These are phyloP conservation scores for Nitzschia sp. DNA, from an alignment of 108 stramenopile genomes.

Conservation along the genomic window DNA sequence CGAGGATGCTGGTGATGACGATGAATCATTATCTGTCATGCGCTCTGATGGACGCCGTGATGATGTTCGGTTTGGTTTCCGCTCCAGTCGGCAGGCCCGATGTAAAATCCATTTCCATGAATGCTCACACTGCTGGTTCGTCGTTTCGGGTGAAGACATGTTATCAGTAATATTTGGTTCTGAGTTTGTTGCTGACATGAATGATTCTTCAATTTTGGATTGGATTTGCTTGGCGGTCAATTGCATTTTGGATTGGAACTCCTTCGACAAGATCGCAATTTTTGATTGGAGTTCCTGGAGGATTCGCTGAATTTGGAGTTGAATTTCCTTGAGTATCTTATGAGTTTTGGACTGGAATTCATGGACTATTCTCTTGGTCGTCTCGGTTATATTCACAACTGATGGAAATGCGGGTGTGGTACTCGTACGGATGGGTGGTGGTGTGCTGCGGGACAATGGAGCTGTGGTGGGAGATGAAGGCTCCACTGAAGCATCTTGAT, in stretches of 20 bases:
- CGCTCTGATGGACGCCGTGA: background rate
- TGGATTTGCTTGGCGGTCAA: background rate
- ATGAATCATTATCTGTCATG: background rate
- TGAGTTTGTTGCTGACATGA: background rate
- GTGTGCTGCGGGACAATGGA: background rate
- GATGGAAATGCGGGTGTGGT: background rate
- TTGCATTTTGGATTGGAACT: background rate
- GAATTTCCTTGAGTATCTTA: no score
- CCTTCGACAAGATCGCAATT: background rate
- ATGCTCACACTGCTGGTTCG: background rate
- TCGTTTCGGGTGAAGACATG: no score
- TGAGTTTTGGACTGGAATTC: background rate
- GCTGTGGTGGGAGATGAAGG: no score
- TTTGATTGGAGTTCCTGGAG: no score
- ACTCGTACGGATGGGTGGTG: background rate
- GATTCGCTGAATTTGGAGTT: no score
- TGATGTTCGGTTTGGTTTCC: background rate
- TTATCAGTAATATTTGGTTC: background rate
- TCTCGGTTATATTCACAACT: background rate
- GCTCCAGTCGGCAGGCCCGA: background rate
- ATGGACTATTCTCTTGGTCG: background rate
- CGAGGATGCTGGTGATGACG: background rate
- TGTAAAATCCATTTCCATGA: background rate
- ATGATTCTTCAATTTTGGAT: background rate
- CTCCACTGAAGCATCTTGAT: no score